Conservation (phyloP, 2,329 filamentous ascomycete genomes). For the Xylariaceae sp. region DNA sequence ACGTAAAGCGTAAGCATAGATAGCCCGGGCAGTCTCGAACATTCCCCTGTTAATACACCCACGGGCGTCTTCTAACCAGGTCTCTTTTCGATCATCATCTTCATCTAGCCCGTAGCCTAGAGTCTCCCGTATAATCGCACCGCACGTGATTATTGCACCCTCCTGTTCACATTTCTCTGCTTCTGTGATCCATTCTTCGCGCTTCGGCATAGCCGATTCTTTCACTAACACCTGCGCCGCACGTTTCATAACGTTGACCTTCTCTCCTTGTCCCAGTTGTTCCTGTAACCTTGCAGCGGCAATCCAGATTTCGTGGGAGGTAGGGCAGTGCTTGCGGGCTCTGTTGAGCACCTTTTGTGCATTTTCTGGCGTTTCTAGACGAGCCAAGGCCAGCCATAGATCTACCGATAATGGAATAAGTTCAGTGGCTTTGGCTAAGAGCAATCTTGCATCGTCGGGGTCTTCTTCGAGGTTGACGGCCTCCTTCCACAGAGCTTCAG, state of each 20-base stretch:
- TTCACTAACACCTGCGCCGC: conserved; percentile 82
- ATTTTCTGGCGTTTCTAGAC: conserved; percentile 82
- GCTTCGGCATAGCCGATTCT: conserved; percentile 92
- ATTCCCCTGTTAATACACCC: conserved; percentile 72
- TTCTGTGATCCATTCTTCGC: conserved; percentile 94
- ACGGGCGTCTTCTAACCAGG: conserved; percentile 92
- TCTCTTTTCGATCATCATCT: conserved; percentile 91
- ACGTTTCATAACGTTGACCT: conserved; percentile 90
- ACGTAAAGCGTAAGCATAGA: conserved; percentile 84
- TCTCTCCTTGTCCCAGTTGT: conserved; percentile 70
- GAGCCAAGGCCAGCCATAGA: conserved; percentile 88
- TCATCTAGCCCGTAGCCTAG: conserved; percentile 91
- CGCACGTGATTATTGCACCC: conserved; percentile 78
- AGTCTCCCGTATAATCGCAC: conserved; percentile 85
- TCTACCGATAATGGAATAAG: conserved; percentile 92
- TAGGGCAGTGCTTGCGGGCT: conserved; percentile 87
- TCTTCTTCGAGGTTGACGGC: conserved; percentile 94
- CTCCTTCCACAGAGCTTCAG: conserved; percentile 96
- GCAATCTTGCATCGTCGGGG: conserved; percentile 74
- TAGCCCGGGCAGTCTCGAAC: conserved; percentile 87
- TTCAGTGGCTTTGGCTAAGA: conserved; percentile 91
- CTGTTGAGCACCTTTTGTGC: conserved; percentile 93
- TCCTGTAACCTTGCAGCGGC: conserved; percentile 88
- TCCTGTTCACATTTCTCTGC: conserved; percentile 94
- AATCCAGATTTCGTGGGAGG: conserved; percentile 94